phyloP scores from a whole-genome alignment of 352 stramenopile species.

The Phytophthora tubulina region DNA sequence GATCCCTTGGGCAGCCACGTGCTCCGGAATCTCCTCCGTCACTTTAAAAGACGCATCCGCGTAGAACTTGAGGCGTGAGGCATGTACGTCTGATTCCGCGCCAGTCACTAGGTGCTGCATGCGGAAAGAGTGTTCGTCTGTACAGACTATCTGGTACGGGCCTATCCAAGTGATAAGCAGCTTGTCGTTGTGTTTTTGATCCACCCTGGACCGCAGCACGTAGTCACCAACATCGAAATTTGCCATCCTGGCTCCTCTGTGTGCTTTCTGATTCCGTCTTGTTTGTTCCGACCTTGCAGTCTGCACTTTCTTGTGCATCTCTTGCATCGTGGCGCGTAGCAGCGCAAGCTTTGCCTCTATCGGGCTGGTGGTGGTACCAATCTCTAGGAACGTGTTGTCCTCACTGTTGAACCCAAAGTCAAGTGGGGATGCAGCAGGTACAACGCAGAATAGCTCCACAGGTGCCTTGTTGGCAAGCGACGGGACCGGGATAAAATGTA shows the following conservation, averaged over 20 bases:
- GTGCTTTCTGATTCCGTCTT: slow-evolving; percentile 19
- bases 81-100: slow-evolving; percentile 37
- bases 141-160: slow-evolving; percentile 32
- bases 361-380: background rate
- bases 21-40: slow-evolving; percentile 38
- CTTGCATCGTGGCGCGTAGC: background rate
- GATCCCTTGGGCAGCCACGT: slow-evolving; percentile 37
- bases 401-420: slow-evolving; percentile 9
- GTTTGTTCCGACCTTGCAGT: slow-evolving; percentile 14
- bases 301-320: slow-evolving; percentile 29
- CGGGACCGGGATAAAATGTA: slow-evolving; percentile 22
- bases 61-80: slow-evolving; percentile 47
- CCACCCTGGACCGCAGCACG: slow-evolving; percentile 39
- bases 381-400: background rate
- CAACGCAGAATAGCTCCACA: slow-evolving; percentile 35
- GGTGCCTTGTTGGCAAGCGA: slow-evolving; percentile 34
- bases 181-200: slow-evolving; percentile 42
- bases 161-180: slow-evolving; percentile 41
- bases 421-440: background rate
- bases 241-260: slow-evolving; percentile 4
- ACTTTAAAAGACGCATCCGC: slow-evolving; percentile 35
- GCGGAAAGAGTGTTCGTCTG: slow-evolving; percentile 32
- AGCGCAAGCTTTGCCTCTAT: background rate
- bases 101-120: slow-evolving; percentile 32
- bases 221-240: slow-evolving; percentile 43